A percentile compares a stretch with the other conserved stretches of the same genome.
phyloP scores from a whole-genome alignment of 768 basidiomycete genomes.

The Mrakia gelida region DNA sequence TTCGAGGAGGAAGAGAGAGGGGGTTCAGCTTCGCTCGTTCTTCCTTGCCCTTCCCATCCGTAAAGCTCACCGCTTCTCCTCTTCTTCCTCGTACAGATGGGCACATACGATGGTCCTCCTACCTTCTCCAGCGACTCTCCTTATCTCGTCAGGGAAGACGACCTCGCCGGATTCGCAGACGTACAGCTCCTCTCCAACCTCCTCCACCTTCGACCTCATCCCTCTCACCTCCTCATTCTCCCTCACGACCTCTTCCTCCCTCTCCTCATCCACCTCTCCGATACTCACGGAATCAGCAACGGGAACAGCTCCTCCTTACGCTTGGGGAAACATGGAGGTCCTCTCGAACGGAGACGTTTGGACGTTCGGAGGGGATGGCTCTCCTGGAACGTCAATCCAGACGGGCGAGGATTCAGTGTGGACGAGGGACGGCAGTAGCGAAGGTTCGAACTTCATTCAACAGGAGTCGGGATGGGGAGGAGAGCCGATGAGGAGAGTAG shows the following conservation, averaged over 20 bases:
- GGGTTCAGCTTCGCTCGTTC: neutral
- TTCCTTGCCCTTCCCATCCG: neutral
- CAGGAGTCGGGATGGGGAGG: constrained; percentile 9
- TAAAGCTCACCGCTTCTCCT: neutral
- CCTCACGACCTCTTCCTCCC: constrained; percentile 2
- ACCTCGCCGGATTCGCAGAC: constrained; percentile 15
- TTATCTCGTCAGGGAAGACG: constrained; percentile 28
- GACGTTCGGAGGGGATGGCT: constrained; percentile 22
- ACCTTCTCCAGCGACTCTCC: constrained; percentile 14
- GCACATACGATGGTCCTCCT: constrained; percentile 18
- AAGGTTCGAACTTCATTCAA: constrained; percentile 10
- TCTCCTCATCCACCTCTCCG: neutral
- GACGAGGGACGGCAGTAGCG: neutral
- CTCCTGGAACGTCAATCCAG: constrained; percentile 9
- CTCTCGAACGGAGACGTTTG: neutral
- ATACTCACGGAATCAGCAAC: neutral
- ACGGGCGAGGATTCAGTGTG: constrained; percentile 20
- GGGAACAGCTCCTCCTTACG: constrained; percentile 4
- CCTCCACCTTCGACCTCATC: constrained; percentile 12
- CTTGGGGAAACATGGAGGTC: constrained; percentile 23
- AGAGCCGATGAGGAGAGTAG: constrained; percentile 24
- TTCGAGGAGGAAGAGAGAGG: too few species aligned
- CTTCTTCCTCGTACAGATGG: constrained; percentile 17
- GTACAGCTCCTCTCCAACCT: constrained; percentile 21
- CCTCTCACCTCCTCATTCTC: constrained; percentile 19